Base-by-base conservation (phyloP, 129 eudicot genomes). In the Flaveria linearis region DNA sequence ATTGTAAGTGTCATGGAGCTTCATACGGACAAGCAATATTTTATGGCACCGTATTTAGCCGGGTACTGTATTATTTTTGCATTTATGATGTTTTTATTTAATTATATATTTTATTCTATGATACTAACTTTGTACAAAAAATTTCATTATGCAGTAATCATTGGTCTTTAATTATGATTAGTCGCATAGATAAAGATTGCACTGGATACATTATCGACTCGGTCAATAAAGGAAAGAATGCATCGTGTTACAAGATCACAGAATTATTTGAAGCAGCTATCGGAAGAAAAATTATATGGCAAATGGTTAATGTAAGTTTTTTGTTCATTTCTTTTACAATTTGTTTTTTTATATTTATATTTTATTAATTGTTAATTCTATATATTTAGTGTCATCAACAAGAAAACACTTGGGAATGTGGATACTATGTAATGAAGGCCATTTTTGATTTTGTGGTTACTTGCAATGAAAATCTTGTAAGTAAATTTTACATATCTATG, bases 401-500 rank as follows among this genome's bases (percentile, higher is more conserved):
- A 55, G 22, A n/a, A 3, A 22, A 9, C 12, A 20, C 0, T 1
- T 55, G 62, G 62, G 62, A 55, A 53, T 53, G 61, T 13, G 61
- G 61, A n/a, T 55, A 55, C 17, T 55, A 55, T 55, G 62, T 55
- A 17, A 55, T 55, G 62, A 55, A 55, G 13, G 62, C 62, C 62
- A 55, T 55, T 28, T 20, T 16, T 55, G 62, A 55, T 55, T n/a
- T 55, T 55, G 62, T 17, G 12, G 17, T 55, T 55, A 55, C 12
- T 55, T 55, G 62, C 26, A 20, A 55, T 5, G 62, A 55, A 55
- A 7, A 55, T n/a, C 20, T 18, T n/a, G 62, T 55, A 18, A 55
- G 62, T 55, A 17, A 18, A 55, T 7, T 55, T 18, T 55, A n/a
- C 17, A 55, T 18, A 53, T 11, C 18, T 52, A 52, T 52, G n/a